Evolutionary conservation across 768 basidiomycete genomes (phyloP).

Genomic region (Cyclocybe aegerita): DNA sequence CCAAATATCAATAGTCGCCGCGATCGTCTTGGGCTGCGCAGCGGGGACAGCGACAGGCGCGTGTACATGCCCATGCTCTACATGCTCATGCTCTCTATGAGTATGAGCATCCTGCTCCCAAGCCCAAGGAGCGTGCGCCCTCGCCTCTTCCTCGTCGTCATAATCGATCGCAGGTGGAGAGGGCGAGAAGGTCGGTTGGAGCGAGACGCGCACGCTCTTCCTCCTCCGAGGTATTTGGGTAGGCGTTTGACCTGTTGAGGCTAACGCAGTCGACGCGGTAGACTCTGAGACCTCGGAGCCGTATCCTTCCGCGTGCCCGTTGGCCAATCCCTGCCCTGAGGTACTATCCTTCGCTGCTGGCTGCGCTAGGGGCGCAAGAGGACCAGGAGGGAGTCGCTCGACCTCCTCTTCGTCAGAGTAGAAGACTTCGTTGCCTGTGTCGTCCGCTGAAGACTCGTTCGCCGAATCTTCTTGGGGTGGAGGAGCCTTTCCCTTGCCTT

Average conservation of each 20-base stretch:
- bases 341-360: background rate
- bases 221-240: constrained; percentile 30
- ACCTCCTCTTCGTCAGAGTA: constrained; percentile 34
- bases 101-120: constrained; percentile 6
- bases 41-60: constrained; percentile 7
- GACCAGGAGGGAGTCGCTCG: constrained; percentile 4
- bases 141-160: constrained; percentile 35
- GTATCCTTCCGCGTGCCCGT: constrained; percentile 14
- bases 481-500: constrained; percentile 19
- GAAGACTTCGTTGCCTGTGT: constrained; percentile 37
- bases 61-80: background rate
- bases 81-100: background rate
- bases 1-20: constrained; percentile 39
- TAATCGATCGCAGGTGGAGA: constrained; percentile 67
- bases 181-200: constrained; percentile 74
- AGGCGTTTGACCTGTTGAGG: background rate
- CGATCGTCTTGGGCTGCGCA: constrained; percentile 3
- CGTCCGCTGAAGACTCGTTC: constrained; percentile 4
- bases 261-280: constrained; percentile 7
- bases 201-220: constrained; percentile 79
- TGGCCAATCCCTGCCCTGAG: background rate
- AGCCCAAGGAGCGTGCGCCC: constrained; percentile 22
- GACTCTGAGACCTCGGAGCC: constrained; percentile 16
- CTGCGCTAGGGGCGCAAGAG: constrained; percentile 3
- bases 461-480: background rate